Conservation (phyloP, 2,329 filamentous ascomycete species). For the Acrocalymma vagum region DNA sequence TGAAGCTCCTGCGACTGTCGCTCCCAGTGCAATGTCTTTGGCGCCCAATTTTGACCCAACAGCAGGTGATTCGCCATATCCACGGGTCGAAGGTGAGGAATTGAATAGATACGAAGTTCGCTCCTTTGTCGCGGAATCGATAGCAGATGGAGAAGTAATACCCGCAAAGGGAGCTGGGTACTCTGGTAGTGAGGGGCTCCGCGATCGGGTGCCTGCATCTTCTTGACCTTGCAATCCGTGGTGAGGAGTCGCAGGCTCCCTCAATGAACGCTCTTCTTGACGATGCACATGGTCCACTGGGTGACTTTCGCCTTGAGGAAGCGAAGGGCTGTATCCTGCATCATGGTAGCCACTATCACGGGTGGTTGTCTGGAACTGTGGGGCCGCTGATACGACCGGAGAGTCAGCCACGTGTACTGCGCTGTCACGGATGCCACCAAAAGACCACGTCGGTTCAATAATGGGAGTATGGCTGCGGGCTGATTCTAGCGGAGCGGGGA, state of each 20-base stretch:
- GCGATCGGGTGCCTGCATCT: constrained; percentile 12
- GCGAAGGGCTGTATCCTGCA: constrained; percentile 19
- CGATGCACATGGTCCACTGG: constrained; percentile 21
- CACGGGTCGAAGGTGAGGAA: constrained; percentile 46
- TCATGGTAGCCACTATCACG: constrained; percentile 56
- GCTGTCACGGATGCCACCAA: constrained; percentile 53
- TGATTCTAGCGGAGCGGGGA: constrained; percentile 7
- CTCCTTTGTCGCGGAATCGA: constrained; percentile 46
- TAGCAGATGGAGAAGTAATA: constrained; percentile 32
- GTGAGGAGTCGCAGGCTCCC: constrained; percentile 29
- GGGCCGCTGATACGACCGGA: constrained; percentile 41
- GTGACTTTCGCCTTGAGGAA: constrained; percentile 18
- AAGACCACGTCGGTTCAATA: constrained; percentile 46
- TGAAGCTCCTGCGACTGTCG: constrained; percentile 3
- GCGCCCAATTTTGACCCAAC: constrained; percentile 26
- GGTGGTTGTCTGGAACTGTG: constrained; percentile 33
- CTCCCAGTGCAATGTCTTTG: constrained; percentile 14
- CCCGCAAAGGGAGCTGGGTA: constrained; percentile 16
- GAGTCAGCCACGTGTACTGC: constrained; percentile 56
- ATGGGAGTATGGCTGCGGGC: constrained; percentile 14
- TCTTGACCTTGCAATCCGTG: constrained; percentile 11
- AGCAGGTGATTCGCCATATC: constrained; percentile 37
- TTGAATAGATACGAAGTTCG: constrained; percentile 46
- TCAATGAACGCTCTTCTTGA: constrained; percentile 28
- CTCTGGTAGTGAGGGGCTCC: constrained; percentile 40